These are phyloP conservation scores for Leishmania amazonensis DNA, from an alignment of 208 protist species.

Conservation along the genomic window DNA sequence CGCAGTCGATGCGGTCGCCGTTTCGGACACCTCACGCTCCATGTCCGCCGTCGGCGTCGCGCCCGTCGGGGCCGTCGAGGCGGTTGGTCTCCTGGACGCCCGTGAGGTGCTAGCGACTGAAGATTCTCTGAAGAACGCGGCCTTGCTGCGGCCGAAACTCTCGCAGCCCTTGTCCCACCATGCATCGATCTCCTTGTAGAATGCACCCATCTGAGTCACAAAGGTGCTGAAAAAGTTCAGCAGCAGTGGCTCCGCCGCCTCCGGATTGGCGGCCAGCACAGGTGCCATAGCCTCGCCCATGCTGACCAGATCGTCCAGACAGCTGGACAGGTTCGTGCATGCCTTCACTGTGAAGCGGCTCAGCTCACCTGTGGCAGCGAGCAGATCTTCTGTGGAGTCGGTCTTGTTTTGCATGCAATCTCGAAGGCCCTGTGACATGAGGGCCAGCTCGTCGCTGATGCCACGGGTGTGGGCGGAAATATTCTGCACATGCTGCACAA, in stretches of 20 bases:
- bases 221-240: conserved; percentile 74
- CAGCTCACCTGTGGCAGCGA: conserved; percentile 16
- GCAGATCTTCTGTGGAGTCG: conserved; percentile 22
- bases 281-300: conserved; percentile 74
- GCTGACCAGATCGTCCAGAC: conserved; percentile 54
- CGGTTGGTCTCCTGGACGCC: conserved; percentile 1
- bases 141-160: conserved; percentile 37
- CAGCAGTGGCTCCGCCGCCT: conserved; percentile 51
- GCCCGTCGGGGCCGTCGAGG: not conserved
- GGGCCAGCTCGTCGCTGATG: conserved; percentile 25
- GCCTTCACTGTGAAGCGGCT: conserved; percentile 16
- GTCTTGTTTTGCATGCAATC: conserved; percentile 18
- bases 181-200: conserved; percentile 41
- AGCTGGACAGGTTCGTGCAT: conserved; percentile 37
- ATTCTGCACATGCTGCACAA: conserved; percentile 32
- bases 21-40: conserved; percentile 13
- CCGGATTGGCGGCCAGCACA: conserved; percentile 53
- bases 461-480: conserved; percentile 30
- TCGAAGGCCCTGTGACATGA: conserved; percentile 19
- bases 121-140: conserved; percentile 31
- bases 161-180: conserved; percentile 24
- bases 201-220: conserved; percentile 48
- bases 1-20: not conserved
- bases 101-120: conserved; percentile 3
- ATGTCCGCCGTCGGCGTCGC: not conserved